phyloP scores from a whole-genome alignment of 345 rosid species.

The Corymbia maculata region DNA sequence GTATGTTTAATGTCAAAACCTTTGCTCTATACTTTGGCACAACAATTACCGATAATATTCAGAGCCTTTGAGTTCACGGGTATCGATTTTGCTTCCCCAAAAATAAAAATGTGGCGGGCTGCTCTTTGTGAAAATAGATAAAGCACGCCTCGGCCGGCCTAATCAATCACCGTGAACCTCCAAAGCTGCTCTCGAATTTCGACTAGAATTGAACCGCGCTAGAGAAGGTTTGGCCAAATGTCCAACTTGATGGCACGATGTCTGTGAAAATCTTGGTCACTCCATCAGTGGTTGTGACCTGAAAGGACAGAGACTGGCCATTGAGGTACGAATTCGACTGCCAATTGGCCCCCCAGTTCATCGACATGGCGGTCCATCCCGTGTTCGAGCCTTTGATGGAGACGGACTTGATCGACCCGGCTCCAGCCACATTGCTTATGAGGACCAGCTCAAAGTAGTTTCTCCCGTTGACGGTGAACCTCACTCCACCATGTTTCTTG shows the following conservation, averaged over 20 bases:
- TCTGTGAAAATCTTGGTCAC: slow-evolving; percentile 28
- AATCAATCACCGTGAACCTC: background rate
- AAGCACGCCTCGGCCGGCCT: slow-evolving; percentile 30
- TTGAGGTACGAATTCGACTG: slow-evolving; percentile 79
- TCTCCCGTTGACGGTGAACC: slow-evolving; percentile 77
- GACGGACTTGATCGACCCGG: slow-evolving; percentile 59
- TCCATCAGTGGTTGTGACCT: slow-evolving; percentile 66
- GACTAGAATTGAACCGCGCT: slow-evolving; percentile 33
- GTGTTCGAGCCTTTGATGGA: slow-evolving; percentile 74
- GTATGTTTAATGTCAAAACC: background rate
- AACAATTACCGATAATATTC: background rate
- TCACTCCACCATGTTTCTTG: slow-evolving; percentile 72
- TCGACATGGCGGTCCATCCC: slow-evolving; percentile 73
- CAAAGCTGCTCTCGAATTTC: background rate
- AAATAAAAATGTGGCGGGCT: slow-evolving; percentile 24
- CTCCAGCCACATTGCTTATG: slow-evolving; percentile 66
- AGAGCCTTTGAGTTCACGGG: background rate
- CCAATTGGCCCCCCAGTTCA: slow-evolving; percentile 98
- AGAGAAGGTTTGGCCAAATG: slow-evolving; percentile 56
- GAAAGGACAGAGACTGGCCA: slow-evolving; percentile 74
- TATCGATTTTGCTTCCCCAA: background rate
- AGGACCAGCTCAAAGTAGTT: slow-evolving; percentile 79
- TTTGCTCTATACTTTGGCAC: background rate
- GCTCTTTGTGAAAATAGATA: slow-evolving; percentile 10
- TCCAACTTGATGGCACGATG: slow-evolving; percentile 60